These are phyloP conservation scores for Leishmania braziliensis DNA, from an alignment of 208 protist genomes.

Conservation along the genomic window DNA sequence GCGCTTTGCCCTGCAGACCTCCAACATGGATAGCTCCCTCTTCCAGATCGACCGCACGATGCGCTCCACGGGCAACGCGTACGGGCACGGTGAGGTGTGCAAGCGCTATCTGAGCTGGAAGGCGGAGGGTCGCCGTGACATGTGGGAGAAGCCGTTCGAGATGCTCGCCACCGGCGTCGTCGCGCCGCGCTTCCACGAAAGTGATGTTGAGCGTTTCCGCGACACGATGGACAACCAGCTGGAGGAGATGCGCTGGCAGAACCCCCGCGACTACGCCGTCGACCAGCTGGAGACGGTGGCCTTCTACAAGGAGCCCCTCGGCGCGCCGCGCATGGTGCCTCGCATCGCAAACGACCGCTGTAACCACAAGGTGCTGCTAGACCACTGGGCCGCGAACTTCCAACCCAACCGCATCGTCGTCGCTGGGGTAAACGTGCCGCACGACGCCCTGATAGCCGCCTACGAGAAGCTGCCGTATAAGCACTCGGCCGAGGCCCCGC, in stretches of 20 bases:
- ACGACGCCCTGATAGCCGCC: slow-evolving; percentile 78
- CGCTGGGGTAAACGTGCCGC: slow-evolving; percentile 81
- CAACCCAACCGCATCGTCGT: slow-evolving; percentile 68
- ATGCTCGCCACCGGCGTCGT: slow-evolving; percentile 78
- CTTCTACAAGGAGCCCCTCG: slow-evolving; percentile 91
- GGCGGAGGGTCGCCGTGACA: slow-evolving; percentile 73
- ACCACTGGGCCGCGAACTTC: slow-evolving; percentile 76
- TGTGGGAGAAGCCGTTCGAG: slow-evolving; percentile 80
- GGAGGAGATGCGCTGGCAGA: slow-evolving; percentile 80
- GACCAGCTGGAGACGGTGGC: slow-evolving; percentile 84
- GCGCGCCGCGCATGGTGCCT: slow-evolving; percentile 72
- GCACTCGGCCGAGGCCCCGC: slow-evolving; percentile 71
- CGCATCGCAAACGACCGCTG: slow-evolving; percentile 74
- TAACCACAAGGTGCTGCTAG: slow-evolving; percentile 69
- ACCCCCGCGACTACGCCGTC: slow-evolving; percentile 72
- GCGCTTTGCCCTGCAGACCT: slow-evolving; percentile 83
- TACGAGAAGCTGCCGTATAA: slow-evolving; percentile 78
- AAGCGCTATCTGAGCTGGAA: slow-evolving; percentile 82
- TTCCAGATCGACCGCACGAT: slow-evolving; percentile 89
- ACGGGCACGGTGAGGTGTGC: slow-evolving; percentile 78
- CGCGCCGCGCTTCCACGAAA: slow-evolving; percentile 80
- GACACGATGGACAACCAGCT: slow-evolving; percentile 90
- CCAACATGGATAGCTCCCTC: slow-evolving; percentile 86
- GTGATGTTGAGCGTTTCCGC: slow-evolving; percentile 85
- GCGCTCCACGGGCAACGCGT: slow-evolving; percentile 69